phyloP scores from a whole-genome alignment of 768 basidiomycete species.

The Tricholoma terreum region DNA sequence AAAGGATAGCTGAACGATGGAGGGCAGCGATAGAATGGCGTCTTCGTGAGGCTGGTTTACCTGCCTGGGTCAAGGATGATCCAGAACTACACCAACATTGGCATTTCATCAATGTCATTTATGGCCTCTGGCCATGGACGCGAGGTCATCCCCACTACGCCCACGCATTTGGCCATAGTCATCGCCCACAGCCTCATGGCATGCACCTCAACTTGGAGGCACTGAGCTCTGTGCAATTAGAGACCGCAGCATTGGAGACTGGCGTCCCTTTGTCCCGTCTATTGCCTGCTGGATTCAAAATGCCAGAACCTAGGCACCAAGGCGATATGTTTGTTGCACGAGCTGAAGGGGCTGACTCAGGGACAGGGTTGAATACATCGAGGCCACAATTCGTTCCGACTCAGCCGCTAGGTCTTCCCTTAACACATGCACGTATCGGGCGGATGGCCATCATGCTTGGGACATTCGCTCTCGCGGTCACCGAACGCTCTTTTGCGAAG shows the following conservation, averaged over 20 bases:
- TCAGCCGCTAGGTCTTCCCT: slow-evolving; percentile 24
- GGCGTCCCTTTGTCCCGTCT: slow-evolving; percentile 56
- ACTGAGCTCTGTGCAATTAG: slow-evolving; percentile 51
- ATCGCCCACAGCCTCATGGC: slow-evolving; percentile 34
- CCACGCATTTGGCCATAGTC: slow-evolving; percentile 11
- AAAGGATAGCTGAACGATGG: slow-evolving; percentile 53
- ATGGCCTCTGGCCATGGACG: slow-evolving; percentile 6
- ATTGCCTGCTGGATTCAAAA: slow-evolving; percentile 34
- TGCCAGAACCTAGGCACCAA: neutral
- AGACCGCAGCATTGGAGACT: slow-evolving; percentile 65
- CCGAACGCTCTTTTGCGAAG: slow-evolving; percentile 11
- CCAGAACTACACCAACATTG: neutral
- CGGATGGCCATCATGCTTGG: slow-evolving; percentile 56
- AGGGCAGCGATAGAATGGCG: slow-evolving; percentile 60
- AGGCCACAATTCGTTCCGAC: slow-evolving; percentile 2
- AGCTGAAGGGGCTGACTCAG: neutral
- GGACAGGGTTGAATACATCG: neutral
- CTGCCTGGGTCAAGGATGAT: slow-evolving; percentile 51
- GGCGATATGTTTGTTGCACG: neutral
- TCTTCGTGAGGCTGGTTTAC: slow-evolving; percentile 45
- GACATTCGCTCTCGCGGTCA: slow-evolving; percentile 44
- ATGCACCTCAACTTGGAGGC: slow-evolving; percentile 65
- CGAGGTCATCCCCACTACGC: slow-evolving; percentile 6
- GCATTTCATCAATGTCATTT: neutral
- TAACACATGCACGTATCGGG: slow-evolving; percentile 57